phyloP scores from a whole-genome alignment of 192 early-diverging fungal species.

The Coemansia javaensis region DNA sequence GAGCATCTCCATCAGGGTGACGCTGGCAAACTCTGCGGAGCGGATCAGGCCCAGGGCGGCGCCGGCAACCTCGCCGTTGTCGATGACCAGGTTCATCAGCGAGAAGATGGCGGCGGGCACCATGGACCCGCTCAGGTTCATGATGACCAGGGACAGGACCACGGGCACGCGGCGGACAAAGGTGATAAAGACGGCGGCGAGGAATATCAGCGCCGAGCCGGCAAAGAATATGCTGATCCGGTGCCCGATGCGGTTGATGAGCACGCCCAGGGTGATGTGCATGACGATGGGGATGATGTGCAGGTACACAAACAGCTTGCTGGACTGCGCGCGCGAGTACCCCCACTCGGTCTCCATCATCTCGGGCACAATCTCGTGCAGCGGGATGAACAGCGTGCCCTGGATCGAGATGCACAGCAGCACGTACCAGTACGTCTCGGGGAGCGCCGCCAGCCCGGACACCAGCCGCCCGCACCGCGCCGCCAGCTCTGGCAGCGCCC shows the following conservation, averaged over 20 bases:
- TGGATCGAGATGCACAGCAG: slow-evolving; percentile 39
- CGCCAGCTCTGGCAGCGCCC: background rate
- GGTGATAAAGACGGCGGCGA: slow-evolving; percentile 36
- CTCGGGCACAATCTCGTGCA: slow-evolving; percentile 48
- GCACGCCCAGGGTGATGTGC: slow-evolving; percentile 51
- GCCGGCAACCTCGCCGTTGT: slow-evolving; percentile 45
- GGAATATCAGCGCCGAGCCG: slow-evolving; percentile 30
- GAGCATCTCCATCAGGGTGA: slow-evolving; percentile 52
- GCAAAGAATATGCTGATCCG: slow-evolving; percentile 45
- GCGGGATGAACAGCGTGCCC: slow-evolving; percentile 47
- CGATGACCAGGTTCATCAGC: slow-evolving; percentile 46
- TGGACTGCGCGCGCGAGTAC: slow-evolving; percentile 37
- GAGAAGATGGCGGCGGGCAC: slow-evolving; percentile 45
- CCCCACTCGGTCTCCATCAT: slow-evolving; percentile 50
- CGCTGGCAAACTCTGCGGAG: slow-evolving; percentile 49
- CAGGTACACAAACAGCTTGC: slow-evolving; percentile 48
- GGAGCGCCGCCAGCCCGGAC: slow-evolving; percentile 29
- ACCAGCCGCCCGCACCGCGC: slow-evolving; percentile 39
- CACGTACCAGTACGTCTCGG: slow-evolving; percentile 51
- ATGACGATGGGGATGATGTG: slow-evolving; percentile 56
- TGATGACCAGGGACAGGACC: slow-evolving; percentile 37
- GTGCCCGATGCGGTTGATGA: slow-evolving; percentile 55
- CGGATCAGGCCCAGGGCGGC: slow-evolving; percentile 49
- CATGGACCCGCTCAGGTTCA: slow-evolving; percentile 36
- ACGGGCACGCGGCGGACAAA: slow-evolving; percentile 34